Evolutionary conservation across 176 grass and related monocot species (phyloP).

Genomic region (Tuctoria greenei): DNA sequence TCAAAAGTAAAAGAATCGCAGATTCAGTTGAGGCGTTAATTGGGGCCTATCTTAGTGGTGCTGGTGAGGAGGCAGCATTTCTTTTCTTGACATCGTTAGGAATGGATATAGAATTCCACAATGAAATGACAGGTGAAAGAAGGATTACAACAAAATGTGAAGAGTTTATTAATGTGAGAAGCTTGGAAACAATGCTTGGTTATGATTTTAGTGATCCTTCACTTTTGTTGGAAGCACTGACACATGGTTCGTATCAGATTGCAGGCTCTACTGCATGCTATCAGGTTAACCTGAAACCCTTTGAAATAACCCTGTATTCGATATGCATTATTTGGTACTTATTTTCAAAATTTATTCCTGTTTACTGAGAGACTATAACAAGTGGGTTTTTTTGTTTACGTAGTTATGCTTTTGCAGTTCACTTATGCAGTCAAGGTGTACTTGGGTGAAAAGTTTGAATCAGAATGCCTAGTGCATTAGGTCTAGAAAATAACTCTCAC

Average conservation of each 20-base stretch:
- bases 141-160: constrained; percentile 17
- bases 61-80: constrained; percentile 64
- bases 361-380: neutral
- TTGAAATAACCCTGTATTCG: neutral
- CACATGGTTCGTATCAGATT: constrained; percentile 64
- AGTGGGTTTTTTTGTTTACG: neutral
- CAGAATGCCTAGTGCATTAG: neutral
- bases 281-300: constrained; percentile 43
- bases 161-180: constrained; percentile 49
- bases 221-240: constrained; percentile 77
- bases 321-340: neutral
- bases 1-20: constrained; percentile 71
- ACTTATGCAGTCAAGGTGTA: neutral
- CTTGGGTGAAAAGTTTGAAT: neutral
- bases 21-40: constrained; percentile 75
- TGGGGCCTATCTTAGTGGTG: constrained; percentile 50
- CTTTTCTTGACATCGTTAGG: constrained; percentile 55
- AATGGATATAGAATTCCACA: constrained; percentile 56
- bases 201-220: constrained; percentile 58
- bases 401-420: neutral
- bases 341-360: neutral
- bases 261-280: constrained; percentile 60
- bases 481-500: neutral
- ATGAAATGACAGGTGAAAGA: constrained; percentile 36
- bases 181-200: constrained; percentile 43